Conservation (phyloP, 2,329 filamentous ascomycete species). For the Piedraia hortae region DNA sequence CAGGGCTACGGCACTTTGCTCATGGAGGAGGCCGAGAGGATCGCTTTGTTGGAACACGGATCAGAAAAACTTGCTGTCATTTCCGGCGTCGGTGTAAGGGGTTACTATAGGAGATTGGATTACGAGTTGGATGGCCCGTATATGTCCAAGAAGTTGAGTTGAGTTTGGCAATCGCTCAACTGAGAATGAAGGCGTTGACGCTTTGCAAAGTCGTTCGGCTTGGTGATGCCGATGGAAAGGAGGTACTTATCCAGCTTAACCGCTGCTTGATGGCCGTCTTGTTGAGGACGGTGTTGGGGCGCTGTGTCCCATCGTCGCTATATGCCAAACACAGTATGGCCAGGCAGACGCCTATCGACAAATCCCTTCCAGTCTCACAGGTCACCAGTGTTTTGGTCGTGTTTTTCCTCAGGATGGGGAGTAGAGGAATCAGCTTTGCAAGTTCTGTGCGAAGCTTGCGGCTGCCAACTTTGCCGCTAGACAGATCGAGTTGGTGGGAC, state of each 20-base stretch:
- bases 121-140: slow-evolving; percentile 87
- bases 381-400: slow-evolving; percentile 24
- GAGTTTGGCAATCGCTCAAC: slow-evolving; percentile 5
- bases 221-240: slow-evolving; percentile 55
- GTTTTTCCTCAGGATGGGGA: slow-evolving; percentile 1
- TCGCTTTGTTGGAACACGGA: slow-evolving; percentile 79
- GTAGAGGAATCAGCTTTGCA: slow-evolving; percentile 20
- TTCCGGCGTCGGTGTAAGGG: slow-evolving; percentile 84
- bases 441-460: slow-evolving; percentile 54
- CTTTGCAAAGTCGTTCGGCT: slow-evolving; percentile 67
- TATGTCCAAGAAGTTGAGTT: slow-evolving; percentile 16
- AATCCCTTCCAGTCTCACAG: slow-evolving; percentile 53
- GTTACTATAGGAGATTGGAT: slow-evolving; percentile 79
- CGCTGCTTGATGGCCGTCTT: slow-evolving; percentile 54
- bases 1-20: slow-evolving; percentile 86
- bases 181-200: slow-evolving; percentile 72
- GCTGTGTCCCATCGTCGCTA: slow-evolving; percentile 27
- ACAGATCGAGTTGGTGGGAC: slow-evolving; percentile 36
- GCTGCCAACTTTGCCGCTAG: slow-evolving; percentile 49
- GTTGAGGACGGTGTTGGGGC: slow-evolving; percentile 15
- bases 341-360: slow-evolving; percentile 52
- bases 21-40: slow-evolving; percentile 95
- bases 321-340: slow-evolving; percentile 50
- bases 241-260: slow-evolving; percentile 58
- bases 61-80: slow-evolving; percentile 91